Conservation (phyloP, 495 filamentous ascomycete species). For the Aspergillus olivimuriae region DNA sequence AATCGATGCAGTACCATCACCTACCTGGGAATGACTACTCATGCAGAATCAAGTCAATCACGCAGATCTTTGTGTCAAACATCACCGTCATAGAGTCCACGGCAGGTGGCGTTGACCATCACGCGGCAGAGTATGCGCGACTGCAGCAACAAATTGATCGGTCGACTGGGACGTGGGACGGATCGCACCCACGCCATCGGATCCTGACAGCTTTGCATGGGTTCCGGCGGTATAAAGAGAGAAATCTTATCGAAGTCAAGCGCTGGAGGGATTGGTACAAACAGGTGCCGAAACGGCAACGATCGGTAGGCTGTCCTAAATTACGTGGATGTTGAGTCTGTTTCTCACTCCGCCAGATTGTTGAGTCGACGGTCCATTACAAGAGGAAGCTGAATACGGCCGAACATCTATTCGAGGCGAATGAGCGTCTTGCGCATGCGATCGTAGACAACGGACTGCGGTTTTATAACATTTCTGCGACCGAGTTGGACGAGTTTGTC, state of each 20-base stretch:
- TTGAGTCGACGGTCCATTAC: constrained; percentile 16
- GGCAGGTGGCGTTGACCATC: not conserved
- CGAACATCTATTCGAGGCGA: constrained; percentile 15
- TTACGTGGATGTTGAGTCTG: no score
- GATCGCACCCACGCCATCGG: constrained; percentile 16
- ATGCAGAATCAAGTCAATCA: no score
- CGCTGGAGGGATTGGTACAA: constrained; percentile 20
- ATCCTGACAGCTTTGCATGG: constrained; percentile 16
- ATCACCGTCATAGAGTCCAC: constrained; percentile 6
- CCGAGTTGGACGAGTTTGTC: constrained; percentile 16
- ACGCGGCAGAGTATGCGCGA: constrained; percentile 9
- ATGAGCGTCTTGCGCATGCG: constrained; percentile 10
- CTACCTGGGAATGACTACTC: no score
- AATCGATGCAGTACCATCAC: not conserved
- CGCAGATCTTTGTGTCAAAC: constrained; percentile 10
- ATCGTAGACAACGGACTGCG: constrained; percentile 14
- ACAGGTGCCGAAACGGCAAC: constrained; percentile 12
- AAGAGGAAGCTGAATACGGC: constrained; percentile 18
- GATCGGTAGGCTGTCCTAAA: constrained; percentile 4
- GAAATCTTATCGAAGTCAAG: constrained; percentile 10
- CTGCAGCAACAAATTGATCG: constrained; percentile 11
- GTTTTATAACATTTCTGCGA: constrained; percentile 14
- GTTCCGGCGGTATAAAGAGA: constrained; percentile 14
- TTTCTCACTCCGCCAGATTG: constrained; percentile 2
- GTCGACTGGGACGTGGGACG: constrained; percentile 11